A percentile compares a stretch with the other conserved stretches of the same genome.
These are phyloP conservation scores for Globisporangium takayamanum DNA, from an alignment of 352 stramenopile species.

Conservation along the genomic window DNA sequence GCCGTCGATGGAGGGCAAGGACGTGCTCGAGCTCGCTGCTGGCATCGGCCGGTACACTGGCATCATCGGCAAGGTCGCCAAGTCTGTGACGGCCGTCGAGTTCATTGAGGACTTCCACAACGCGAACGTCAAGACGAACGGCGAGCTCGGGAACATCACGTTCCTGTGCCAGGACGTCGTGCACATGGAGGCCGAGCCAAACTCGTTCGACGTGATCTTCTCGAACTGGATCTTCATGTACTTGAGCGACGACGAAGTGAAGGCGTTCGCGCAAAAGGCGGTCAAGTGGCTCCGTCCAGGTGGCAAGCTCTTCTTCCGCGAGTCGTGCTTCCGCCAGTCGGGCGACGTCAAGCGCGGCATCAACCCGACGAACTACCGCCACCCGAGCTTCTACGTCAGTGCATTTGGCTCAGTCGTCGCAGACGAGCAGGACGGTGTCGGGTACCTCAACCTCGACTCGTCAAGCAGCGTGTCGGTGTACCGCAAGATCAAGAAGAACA, in stretches of 20 bases:
- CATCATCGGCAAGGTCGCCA: constrained; percentile 37
- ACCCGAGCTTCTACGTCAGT: constrained; percentile 56
- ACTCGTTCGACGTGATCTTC: constrained; percentile 69
- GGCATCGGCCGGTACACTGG: constrained; percentile 68
- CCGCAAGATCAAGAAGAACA: constrained; percentile 79
- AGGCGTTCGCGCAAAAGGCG: constrained; percentile 46
- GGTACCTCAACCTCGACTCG: constrained; percentile 60
- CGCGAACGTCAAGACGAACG: constrained; percentile 38
- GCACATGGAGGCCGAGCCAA: constrained; percentile 39
- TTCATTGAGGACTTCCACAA: constrained; percentile 80
- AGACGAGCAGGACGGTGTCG: constrained; percentile 33
- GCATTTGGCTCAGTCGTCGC: constrained; percentile 45
- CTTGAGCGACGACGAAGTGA: constrained; percentile 48
- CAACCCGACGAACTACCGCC: constrained; percentile 66
- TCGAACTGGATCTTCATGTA: constrained; percentile 82
- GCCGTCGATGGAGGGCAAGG: constrained; percentile 44
- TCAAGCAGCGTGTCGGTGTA: constrained; percentile 59
- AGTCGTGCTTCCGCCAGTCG: constrained; percentile 63
- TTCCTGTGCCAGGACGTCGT: constrained; percentile 71
- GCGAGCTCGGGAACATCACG: constrained; percentile 46
- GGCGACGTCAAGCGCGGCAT: constrained; percentile 49
- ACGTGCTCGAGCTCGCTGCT: constrained; percentile 59
- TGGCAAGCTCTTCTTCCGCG: constrained; percentile 60
- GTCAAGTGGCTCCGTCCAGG: constrained; percentile 58
- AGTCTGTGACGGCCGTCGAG: constrained; percentile 57